Evolutionary conservation across 2,329 filamentous ascomycete genomes (phyloP).

Genomic region (Sordariomycetes sp.): DNA sequence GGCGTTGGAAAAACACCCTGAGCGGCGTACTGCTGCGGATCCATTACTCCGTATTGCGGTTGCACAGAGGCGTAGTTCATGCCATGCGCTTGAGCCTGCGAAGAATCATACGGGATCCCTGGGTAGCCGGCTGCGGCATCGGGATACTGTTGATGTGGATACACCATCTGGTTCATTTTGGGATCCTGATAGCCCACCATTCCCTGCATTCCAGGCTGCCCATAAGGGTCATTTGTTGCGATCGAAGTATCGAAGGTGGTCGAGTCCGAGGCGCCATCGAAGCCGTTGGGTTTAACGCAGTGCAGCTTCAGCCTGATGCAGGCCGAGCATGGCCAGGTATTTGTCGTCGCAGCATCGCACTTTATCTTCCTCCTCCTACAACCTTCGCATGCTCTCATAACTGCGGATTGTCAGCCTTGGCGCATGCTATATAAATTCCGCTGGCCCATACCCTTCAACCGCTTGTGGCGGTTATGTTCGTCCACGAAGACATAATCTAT

Average conservation of each 20-base stretch:
- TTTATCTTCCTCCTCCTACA: slow-evolving; percentile 95
- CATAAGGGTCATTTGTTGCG: slow-evolving; percentile 22
- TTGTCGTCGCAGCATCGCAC: slow-evolving; percentile 93
- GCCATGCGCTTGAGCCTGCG: slow-evolving; percentile 28
- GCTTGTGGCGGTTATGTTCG: slow-evolving; percentile 96
- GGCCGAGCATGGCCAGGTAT: slow-evolving; percentile 94
- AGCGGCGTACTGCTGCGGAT: slow-evolving; percentile 39
- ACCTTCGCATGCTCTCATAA: slow-evolving; percentile 95
- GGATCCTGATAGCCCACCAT: too few relatives aligned
- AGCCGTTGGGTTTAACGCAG: slow-evolving; percentile 81
- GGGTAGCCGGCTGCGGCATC: slow-evolving; percentile 24
- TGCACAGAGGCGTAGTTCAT: slow-evolving; percentile 45
- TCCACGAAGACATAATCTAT: slow-evolving; percentile 98
- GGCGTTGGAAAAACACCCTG: slow-evolving; percentile 45
- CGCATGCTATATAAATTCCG: not conserved
- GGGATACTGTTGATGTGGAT: slow-evolving; percentile 24
- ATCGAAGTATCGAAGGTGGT: slow-evolving; percentile 21
- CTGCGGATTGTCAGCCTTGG: slow-evolving; percentile 34
- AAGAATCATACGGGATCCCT: slow-evolving; percentile 36
- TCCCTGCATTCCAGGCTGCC: slow-evolving; percentile 44
- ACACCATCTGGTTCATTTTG: slow-evolving; percentile 34
- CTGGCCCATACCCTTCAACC: slow-evolving; percentile 67
- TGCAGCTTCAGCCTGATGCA: slow-evolving; percentile 88
- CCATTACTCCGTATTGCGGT: slow-evolving; percentile 37
- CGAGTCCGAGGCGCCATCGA: slow-evolving; percentile 37